Conservation (phyloP, 1,284 basidiomycete species). For the Cystobasidiaceae sp. region DNA sequence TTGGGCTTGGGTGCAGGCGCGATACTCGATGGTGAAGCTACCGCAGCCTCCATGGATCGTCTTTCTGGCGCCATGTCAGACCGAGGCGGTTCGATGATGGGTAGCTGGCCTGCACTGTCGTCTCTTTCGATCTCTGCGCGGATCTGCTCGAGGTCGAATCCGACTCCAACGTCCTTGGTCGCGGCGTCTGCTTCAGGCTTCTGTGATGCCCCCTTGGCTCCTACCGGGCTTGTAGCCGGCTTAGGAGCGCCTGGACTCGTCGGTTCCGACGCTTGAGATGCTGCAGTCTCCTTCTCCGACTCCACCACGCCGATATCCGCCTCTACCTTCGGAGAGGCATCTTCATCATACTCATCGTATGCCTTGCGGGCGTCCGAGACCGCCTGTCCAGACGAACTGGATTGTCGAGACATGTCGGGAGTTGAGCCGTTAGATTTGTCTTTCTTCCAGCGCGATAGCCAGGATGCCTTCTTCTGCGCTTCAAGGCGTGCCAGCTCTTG, state of each 20-base stretch:
- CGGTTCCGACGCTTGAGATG: too few species aligned
- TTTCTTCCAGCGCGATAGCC: constrained; percentile 48
- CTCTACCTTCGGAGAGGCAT: too few species aligned
- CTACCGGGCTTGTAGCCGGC: too few species aligned
- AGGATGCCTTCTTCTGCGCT: constrained; percentile 41
- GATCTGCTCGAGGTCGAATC: constrained; percentile 25
- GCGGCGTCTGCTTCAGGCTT: neutral
- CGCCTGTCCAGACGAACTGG: constrained; percentile 32
- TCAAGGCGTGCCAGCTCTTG: constrained; percentile 35
- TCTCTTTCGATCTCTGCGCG: constrained; percentile 12
- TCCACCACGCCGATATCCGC: too few species aligned
- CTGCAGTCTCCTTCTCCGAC: too few species aligned
- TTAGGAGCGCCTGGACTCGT: too few species aligned
- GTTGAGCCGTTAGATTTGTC: constrained; percentile 46
- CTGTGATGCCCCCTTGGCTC: neutral
- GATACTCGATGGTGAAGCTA: neutral
- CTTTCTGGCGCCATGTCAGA: neutral
- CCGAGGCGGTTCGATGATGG: neutral
- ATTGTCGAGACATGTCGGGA: constrained; percentile 20
- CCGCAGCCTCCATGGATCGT: neutral
- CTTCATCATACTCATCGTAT: too few species aligned
- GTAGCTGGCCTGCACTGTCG: constrained; percentile 15
- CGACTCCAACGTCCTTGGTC: neutral
- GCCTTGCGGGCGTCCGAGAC: neutral
- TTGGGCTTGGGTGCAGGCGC: neutral